Percentiles rank a stretch among this genome's conserved stretches.
These are phyloP conservation scores for Potentilla sterilis DNA, from an alignment of 306 rosid genomes.

Conservation along the genomic window DNA sequence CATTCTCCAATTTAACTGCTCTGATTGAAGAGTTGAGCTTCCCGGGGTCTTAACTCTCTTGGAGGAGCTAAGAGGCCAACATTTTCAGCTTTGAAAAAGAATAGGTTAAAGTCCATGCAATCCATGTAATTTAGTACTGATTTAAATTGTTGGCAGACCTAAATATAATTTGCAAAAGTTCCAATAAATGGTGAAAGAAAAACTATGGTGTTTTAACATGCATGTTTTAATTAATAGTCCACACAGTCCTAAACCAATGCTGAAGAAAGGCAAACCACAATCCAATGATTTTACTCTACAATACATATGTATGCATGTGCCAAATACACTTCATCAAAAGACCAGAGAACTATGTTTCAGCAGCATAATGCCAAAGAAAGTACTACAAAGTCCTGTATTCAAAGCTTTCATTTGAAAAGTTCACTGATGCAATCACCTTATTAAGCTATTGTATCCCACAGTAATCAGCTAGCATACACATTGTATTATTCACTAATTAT, in stretches of 20 bases:
- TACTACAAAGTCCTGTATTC: background rate
- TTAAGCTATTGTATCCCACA: background rate
- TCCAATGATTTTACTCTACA: background rate
- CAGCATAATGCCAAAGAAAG: background rate
- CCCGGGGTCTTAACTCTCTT: background rate
- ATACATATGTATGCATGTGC: background rate
- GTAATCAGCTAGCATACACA: background rate
- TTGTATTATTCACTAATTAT: background rate
- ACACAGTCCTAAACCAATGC: background rate
- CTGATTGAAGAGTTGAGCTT: constrained; percentile 4
- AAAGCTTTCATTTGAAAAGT: too few relatives aligned
- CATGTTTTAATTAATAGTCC: background rate
- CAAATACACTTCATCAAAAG: background rate
- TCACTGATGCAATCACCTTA: background rate
- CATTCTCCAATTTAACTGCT: background rate
- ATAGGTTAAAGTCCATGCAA: too few relatives aligned
- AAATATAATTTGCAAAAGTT: background rate
- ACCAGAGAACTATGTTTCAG: background rate
- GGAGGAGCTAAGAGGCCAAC: background rate
- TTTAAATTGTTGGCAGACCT: background rate
- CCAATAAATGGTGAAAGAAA: background rate
- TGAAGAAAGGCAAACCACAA: background rate
- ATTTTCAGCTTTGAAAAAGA: background rate
- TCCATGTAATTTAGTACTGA: background rate
- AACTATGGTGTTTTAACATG: background rate